A percentile compares a stretch with the other conserved stretches of the same genome.
Conservation (phyloP, 2,329 filamentous ascomycete species). For the Meredithiella fracta region DNA sequence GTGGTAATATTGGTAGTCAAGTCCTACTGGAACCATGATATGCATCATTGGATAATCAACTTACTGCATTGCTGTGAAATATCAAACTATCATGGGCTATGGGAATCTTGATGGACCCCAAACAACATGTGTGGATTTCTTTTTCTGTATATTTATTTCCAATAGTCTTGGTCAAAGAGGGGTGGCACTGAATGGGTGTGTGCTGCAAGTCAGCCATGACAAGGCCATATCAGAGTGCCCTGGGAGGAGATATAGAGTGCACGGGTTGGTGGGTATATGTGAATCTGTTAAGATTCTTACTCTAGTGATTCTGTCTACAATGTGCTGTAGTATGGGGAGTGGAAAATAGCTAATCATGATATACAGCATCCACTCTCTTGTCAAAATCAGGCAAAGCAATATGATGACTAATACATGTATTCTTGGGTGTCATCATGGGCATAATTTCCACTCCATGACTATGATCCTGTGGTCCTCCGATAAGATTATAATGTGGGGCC, state of each 20-base stretch:
- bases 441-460: background rate
- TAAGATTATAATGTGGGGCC: background rate
- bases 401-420: background rate
- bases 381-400: too few species aligned
- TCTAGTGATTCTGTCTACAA: background rate
- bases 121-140: background rate
- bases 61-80: too few species aligned
- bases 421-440: background rate
- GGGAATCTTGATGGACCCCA: background rate
- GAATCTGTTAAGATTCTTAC: slow-evolving; percentile 2
- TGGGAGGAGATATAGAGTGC: background rate
- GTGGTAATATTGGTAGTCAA: too few species aligned
- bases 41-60: too few species aligned
- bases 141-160: background rate
- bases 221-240: background rate
- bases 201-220: background rate
- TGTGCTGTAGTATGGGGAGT: background rate
- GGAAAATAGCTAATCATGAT: background rate
- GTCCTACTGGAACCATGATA: too few species aligned
- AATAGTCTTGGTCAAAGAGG: background rate
- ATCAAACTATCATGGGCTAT: too few species aligned
- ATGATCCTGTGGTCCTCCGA: background rate
- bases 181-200: background rate
- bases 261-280: slow-evolving; percentile 1
- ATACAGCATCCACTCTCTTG: too few species aligned